Evolutionary conservation across 116 monocot species (phyloP).

Genomic region (Posidonia oceanica): DNA sequence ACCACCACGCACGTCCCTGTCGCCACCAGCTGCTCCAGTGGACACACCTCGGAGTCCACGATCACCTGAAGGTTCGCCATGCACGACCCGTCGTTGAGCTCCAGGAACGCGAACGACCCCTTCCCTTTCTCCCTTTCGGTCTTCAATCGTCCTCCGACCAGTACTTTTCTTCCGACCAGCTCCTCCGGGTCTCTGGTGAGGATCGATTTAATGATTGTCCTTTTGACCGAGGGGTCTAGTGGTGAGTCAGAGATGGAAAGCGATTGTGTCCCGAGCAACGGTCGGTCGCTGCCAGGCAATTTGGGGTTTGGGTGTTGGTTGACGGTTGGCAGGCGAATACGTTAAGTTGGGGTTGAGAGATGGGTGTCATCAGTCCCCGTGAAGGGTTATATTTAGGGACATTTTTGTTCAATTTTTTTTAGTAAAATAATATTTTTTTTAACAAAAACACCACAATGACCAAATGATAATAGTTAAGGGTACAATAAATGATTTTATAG

Average conservation of each 20-base stretch:
- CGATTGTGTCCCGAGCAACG: no score
- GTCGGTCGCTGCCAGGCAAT: no score
- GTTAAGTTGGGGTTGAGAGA: no score
- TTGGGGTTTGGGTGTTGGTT: no score
- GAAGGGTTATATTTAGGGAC: no score
- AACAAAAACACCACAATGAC: no score
- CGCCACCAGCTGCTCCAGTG: slow-evolving; percentile 49
- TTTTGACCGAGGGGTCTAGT: slow-evolving; percentile 5
- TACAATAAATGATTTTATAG: no score
- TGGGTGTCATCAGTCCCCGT: no score
- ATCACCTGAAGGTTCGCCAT: slow-evolving; percentile 79
- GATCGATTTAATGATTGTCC: slow-evolving; percentile 16
- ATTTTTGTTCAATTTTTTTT: no score
- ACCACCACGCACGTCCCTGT: slow-evolving; percentile 80
- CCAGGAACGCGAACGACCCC: slow-evolving; percentile 82
- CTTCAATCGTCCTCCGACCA: slow-evolving; percentile 86
- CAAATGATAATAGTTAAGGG: no score
- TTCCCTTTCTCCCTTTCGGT: slow-evolving; percentile 90
- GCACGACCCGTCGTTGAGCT: slow-evolving; percentile 91
- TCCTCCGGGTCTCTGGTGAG: slow-evolving; percentile 8
- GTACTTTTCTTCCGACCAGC: slow-evolving; percentile 30
- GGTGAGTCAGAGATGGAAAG: background rate
- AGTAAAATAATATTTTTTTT: no score
- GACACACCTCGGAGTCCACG: slow-evolving; percentile 41
- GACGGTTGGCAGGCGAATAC: no score